Base-by-base conservation (phyloP, 2,329 filamentous ascomycete genomes). In the Arachnomyces sp. region DNA sequence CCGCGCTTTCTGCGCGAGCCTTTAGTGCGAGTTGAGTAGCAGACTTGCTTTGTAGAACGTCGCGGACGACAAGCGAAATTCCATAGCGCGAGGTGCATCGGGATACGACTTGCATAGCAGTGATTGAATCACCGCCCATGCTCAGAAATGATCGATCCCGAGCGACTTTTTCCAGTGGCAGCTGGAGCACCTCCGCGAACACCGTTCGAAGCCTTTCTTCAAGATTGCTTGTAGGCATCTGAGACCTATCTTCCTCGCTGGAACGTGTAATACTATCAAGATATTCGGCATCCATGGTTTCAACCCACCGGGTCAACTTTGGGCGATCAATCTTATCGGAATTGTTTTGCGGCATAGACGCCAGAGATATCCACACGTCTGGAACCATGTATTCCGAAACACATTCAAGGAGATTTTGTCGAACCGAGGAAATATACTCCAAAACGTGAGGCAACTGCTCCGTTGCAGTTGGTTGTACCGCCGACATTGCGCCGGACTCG, bases 271-370 rank as follows among this genome's bases (percentile, higher is more conserved):
- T 28, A 3, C 36, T 38, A 28, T 50, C 45, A 11, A 48, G 35
- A 35, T 56, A 56, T 9, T 62, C 56, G 12, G 46, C 43, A 28
- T 51, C 28, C 21, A 45, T 7, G 8, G 42, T 42, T 5, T 50
- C 46, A n/a, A 62, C 52, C 61, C 61, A 64, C 17, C 34, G 52
- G 3, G 54, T 49, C n/a, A 59, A 59, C 13, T 50, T 49, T 49
- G 68, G 69, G 13, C 61, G 59, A 42, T 70, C 63, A 4, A 65
- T 58, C 49, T 75, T 75, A 0, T 66, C 62, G 4, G 71, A 72
- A 2, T 62, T 53, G 4, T 68, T 50, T 1, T 63, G 50, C 0
- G 71, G 72, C 15, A 74, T 52, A 4, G 57, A 40, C 44, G 62
- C 60, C 12, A 74, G 51, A 9, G 64, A 62, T 8, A 74, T 52